Evolutionary conservation across 2,329 filamentous ascomycete genomes (phyloP), one percentile per base, ranked within the genome.

Genomic region (Calonectria henricotiae): DNA sequence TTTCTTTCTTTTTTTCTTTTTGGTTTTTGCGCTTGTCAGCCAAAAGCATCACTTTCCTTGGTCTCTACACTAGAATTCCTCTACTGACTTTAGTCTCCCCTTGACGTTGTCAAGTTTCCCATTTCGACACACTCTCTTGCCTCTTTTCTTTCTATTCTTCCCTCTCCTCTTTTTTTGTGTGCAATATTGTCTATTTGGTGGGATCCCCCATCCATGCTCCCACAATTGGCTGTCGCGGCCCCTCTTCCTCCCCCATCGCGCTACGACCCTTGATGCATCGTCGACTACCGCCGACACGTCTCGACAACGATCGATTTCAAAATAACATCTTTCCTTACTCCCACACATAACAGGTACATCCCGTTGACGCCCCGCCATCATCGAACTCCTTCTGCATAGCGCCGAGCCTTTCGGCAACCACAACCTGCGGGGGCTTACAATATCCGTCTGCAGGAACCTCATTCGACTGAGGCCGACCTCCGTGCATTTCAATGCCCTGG

Each of bases 401-500:
- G 70, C 76, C 71, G 75, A 70, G 69, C 72, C 63, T 65, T 58
- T 71, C 67, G 61, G 68, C 68, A 27, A 70, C 67, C 68, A 69
- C 64, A 71, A 67, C n/a, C 62, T 66, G 64, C 71, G 70, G 74
- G 67, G 67, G 69, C 64, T 60, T 55, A 58, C 30, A 47, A 64
- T 37, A 60, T 46, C 70, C 65, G 65, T 49, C 17, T 39, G 30
- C 47, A 70, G 60, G 69, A 75, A 68, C 67, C 65, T 74, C 68
- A 62, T 62, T 63, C 43, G 65, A 70, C 61, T 71, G 70, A 71
- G 67, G 64, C 62, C 64, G 71, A 67, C 68, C 63, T 68, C 70
- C 71, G 67, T 63, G 75, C 74, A 73, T 69, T 78, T 79, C 85
- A 84, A 98, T 98, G 95, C 94, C 95, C 89, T 99, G 96, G 96